These are phyloP conservation scores for Leucocoprinus leucothites DNA, from an alignment of 768 basidiomycete genomes.

Conservation along the genomic window DNA sequence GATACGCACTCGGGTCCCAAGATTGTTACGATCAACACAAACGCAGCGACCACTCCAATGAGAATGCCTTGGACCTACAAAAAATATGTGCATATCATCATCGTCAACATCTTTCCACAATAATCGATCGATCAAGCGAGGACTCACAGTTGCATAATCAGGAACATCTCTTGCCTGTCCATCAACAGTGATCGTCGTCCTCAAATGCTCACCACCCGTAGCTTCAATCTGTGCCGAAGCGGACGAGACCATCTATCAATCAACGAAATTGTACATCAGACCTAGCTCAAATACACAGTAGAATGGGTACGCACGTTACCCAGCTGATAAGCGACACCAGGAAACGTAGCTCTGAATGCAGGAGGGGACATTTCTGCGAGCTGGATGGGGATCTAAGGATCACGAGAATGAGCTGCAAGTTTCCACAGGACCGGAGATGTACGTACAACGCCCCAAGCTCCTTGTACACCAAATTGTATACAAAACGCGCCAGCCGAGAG, in stretches of 20 bases:
- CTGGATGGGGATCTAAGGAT: conserved; percentile 60
- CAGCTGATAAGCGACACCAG: conserved; percentile 81
- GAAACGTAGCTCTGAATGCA: conserved; percentile 86
- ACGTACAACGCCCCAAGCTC: conserved; percentile 84
- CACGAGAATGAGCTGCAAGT: conserved; percentile 25
- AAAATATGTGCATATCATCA: conserved; percentile 8
- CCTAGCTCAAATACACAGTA: neutral
- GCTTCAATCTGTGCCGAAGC: conserved; percentile 83
- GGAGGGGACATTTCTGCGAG: conserved; percentile 83
- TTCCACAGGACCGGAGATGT: conserved; percentile 29
- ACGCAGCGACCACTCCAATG: conserved; percentile 78
- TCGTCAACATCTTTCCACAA: conserved; percentile 1
- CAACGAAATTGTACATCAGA: conserved; percentile 1
- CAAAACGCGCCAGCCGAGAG: conserved; percentile 86
- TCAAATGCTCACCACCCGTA: conserved; percentile 57
- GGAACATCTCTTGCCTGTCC: conserved; percentile 43
- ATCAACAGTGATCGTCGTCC: conserved; percentile 44
- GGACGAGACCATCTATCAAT: conserved; percentile 53
- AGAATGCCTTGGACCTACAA: conserved; percentile 77
- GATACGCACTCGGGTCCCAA: conserved; percentile 70
- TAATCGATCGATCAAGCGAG: neutral
- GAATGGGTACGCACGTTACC: conserved; percentile 53
- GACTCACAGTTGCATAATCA: conserved; percentile 19
- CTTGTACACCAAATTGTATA: conserved; percentile 85
- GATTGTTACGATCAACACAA: conserved; percentile 70